Percentiles rank a stretch among this genome's conserved stretches.
These are phyloP conservation scores for Pistacia vera DNA, from an alignment of 345 rosid species.

Conservation along the genomic window DNA sequence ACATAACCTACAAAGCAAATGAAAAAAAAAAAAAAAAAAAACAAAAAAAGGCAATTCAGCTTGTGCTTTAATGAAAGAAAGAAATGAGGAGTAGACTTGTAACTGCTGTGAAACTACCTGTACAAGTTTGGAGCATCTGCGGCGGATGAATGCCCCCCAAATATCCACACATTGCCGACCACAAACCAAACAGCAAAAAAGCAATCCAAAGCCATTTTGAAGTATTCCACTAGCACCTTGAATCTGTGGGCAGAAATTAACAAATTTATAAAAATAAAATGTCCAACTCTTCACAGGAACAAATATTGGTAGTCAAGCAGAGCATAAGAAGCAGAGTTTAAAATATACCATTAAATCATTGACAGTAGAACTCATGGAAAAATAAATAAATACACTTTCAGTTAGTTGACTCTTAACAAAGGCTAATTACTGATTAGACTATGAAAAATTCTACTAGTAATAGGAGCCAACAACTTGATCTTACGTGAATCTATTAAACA, in stretches of 20 bases:
- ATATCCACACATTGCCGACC: constrained; percentile 98
- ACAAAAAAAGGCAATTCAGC: constrained; percentile 1
- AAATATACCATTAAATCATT: neutral
- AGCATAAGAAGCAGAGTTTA: constrained; percentile 5
- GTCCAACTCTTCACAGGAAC: constrained; percentile 2
- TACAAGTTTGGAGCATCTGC: constrained; percentile 92
- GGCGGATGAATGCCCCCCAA: constrained; percentile 93
- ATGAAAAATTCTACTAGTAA: neutral
- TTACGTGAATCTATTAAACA: neutral
- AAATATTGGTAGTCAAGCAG: neutral
- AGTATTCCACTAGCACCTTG: constrained; percentile 84
- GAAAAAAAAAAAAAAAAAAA: constrained; percentile 1
- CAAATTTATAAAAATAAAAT: neutral
- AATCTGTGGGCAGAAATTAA: constrained; percentile 47
- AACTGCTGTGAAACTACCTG: constrained; percentile 45
- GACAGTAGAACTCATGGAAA: neutral
- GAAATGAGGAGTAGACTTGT: neutral
- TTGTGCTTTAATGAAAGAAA: constrained; percentile 18
- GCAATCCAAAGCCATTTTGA: constrained; percentile 97
- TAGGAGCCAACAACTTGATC: neutral
- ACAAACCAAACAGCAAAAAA: constrained; percentile 99
- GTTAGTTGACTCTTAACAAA: neutral
- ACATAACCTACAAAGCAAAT: constrained; percentile 69
- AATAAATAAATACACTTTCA: neutral
- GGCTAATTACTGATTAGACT: neutral